Evolutionary conservation across 306 rosid genomes (phyloP).

Genomic region (Quercus wislizeni): DNA sequence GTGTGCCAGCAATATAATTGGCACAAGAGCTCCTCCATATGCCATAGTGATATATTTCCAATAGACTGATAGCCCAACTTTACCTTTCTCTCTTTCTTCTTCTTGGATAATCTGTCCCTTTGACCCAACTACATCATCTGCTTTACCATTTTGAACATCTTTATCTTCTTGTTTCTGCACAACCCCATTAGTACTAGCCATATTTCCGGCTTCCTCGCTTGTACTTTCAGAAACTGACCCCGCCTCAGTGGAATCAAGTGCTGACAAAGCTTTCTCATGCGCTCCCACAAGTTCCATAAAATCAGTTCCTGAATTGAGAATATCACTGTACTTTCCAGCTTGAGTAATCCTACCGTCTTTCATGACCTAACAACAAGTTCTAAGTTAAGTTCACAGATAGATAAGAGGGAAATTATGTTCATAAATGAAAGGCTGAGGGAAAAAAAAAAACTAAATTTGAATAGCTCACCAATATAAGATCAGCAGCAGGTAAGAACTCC

Average conservation of each 20-base stretch:
- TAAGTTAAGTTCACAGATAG: neutral
- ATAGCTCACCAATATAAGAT: too few relatives aligned
- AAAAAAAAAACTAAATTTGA: neutral
- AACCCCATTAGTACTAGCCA: neutral
- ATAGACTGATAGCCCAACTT: constrained; percentile 60
- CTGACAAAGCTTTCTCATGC: constrained; percentile 1
- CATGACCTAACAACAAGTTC: constrained; percentile 54
- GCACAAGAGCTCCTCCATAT: too few relatives aligned
- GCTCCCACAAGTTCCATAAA: too few relatives aligned
- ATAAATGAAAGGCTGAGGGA: neutral
- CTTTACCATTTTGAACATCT: too few relatives aligned
- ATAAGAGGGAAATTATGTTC: neutral
- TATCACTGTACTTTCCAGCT: too few relatives aligned
- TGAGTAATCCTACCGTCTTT: constrained; percentile 67
- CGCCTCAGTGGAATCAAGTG: constrained; percentile 40
- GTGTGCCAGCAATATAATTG: too few relatives aligned
- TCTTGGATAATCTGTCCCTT: constrained; percentile 84
- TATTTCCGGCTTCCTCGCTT: constrained; percentile 22
- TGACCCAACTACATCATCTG: too few relatives aligned
- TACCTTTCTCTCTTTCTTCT: constrained; percentile 86
- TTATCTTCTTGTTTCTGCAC: too few relatives aligned
- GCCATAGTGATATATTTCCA: constrained; percentile 33
- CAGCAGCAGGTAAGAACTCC: too few relatives aligned
- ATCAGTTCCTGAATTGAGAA: too few relatives aligned
- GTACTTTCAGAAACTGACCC: constrained; percentile 20